Conservation (phyloP, 768 basidiomycete species). For the Auricularia sp. region DNA sequence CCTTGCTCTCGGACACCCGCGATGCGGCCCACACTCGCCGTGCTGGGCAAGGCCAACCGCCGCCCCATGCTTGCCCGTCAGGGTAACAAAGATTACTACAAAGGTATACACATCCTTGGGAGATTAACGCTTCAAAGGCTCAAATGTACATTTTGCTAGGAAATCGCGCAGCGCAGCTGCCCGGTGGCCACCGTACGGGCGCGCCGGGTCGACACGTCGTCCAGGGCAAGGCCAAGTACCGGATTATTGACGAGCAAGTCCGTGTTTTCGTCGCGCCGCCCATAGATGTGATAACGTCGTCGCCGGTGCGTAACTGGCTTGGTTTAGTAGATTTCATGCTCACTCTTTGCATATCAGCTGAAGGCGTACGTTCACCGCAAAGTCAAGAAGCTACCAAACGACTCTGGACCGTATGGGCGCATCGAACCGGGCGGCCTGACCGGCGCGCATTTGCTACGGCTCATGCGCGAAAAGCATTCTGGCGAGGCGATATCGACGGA, state of each 20-base stretch:
- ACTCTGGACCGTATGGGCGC: neutral
- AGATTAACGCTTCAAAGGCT: neutral
- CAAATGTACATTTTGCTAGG: slow-evolving; percentile 33
- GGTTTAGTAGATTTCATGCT: neutral
- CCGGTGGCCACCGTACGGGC: slow-evolving; percentile 78
- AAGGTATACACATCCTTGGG: slow-evolving; percentile 30
- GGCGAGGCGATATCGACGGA: too few species aligned
- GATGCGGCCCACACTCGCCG: slow-evolving; percentile 63
- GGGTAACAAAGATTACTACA: slow-evolving; percentile 95
- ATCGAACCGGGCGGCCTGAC: neutral
- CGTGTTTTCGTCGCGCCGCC: slow-evolving; percentile 77
- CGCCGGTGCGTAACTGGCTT: slow-evolving; percentile 37
- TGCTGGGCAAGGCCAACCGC: slow-evolving; percentile 76
- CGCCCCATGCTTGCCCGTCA: slow-evolving; percentile 74
- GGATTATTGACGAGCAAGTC: slow-evolving; percentile 73
- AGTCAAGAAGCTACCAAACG: slow-evolving; percentile 18
- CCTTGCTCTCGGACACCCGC: neutral
- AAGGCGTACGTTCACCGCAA: slow-evolving; percentile 55
- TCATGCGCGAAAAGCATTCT: neutral
- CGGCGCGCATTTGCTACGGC: neutral
- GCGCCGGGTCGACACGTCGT: slow-evolving; percentile 81
- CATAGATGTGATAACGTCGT: slow-evolving; percentile 46
- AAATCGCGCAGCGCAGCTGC: slow-evolving; percentile 72
- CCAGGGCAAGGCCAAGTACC: slow-evolving; percentile 63
- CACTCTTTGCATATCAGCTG: slow-evolving; percentile 33